Evolutionary conservation across 1,284 basidiomycete genomes (phyloP).

Genomic region (Cryptococcus floricola): DNA sequence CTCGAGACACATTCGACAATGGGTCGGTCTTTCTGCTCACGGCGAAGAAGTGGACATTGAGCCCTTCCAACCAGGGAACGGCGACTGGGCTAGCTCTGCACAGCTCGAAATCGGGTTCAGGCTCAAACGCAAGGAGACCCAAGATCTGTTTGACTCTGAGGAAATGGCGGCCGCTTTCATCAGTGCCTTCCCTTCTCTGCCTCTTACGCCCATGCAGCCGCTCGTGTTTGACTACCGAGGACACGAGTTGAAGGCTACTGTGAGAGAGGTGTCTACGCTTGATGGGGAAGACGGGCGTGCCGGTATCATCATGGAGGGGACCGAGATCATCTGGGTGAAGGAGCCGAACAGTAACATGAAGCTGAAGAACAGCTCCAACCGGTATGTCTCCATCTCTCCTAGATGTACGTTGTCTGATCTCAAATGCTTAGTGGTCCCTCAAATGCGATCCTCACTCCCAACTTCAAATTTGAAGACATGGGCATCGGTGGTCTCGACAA

Average conservation of each 20-base stretch:
- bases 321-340: conserved; percentile 85
- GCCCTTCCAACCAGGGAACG: conserved; percentile 59
- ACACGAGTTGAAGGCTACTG: conserved; percentile 69
- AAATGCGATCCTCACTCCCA: conserved; percentile 93
- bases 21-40: conserved; percentile 73
- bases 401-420: neutral
- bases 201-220: conserved; percentile 61
- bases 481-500: conserved; percentile 96
- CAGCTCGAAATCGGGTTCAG: conserved; percentile 76
- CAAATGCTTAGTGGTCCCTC: conserved; percentile 63
- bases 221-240: conserved; percentile 90
- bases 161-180: conserved; percentile 76
- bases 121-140: conserved; percentile 61
- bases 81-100: conserved; percentile 68
- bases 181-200: conserved; percentile 63
- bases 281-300: conserved; percentile 53
- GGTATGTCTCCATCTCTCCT: conserved; percentile 53
- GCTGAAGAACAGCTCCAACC: conserved; percentile 87
- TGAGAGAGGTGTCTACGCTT: conserved; percentile 63
- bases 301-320: conserved; percentile 85
- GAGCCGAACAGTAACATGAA: conserved; percentile 76
- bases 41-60: conserved; percentile 74
- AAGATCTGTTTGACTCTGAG: conserved; percentile 73
- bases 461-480: conserved; percentile 99
- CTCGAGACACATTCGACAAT: conserved; percentile 59